A percentile compares a stretch with the other conserved stretches of the same genome.
Conservation (phyloP, 2,329 filamentous ascomycete genomes). For the Fusarium anguioides region DNA sequence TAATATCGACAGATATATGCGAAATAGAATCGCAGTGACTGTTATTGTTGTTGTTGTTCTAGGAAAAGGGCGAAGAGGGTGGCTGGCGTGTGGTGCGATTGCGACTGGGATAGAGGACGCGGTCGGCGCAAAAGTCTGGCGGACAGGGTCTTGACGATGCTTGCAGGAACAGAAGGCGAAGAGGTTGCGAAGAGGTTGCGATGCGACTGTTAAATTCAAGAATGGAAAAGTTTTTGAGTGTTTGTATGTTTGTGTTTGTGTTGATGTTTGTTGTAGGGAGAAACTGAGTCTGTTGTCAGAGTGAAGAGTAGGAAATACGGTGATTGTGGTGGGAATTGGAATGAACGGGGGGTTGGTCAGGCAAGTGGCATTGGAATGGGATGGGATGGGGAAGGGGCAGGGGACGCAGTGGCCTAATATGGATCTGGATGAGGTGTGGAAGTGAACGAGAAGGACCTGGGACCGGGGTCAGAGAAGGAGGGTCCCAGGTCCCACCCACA, state of each 20-base stretch:
- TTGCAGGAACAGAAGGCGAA: neutral
- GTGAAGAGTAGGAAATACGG: constrained; percentile 40
- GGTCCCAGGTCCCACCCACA: constrained; percentile 10
- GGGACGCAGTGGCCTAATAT: constrained; percentile 44
- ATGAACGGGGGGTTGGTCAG: constrained; percentile 43
- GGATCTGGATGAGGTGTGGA: constrained; percentile 23
- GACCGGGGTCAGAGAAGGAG: constrained; percentile 20
- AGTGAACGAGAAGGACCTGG: constrained; percentile 28
- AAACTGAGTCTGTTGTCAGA: constrained; percentile 37
- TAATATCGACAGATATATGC: neutral
- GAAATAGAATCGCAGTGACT: neutral
- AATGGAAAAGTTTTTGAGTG: constrained; percentile 3
- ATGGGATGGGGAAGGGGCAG: constrained; percentile 38
- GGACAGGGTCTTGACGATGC: neutral
- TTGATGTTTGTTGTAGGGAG: constrained; percentile 38
- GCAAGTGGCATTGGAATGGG: constrained; percentile 38
- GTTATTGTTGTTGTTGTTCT: constrained; percentile 22
- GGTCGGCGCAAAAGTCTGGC: constrained; percentile 32
- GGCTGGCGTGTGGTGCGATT: constrained; percentile 43
- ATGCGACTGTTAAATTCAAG: constrained; percentile 9
- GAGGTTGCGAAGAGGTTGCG: neutral
- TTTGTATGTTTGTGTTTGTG: constrained; percentile 37
- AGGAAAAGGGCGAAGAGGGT: constrained; percentile 9
- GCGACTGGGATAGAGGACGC: constrained; percentile 32
- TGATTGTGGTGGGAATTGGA: constrained; percentile 42